Conservation (phyloP, 2,329 filamentous ascomycete species). For the Fusarium mexicanum region DNA sequence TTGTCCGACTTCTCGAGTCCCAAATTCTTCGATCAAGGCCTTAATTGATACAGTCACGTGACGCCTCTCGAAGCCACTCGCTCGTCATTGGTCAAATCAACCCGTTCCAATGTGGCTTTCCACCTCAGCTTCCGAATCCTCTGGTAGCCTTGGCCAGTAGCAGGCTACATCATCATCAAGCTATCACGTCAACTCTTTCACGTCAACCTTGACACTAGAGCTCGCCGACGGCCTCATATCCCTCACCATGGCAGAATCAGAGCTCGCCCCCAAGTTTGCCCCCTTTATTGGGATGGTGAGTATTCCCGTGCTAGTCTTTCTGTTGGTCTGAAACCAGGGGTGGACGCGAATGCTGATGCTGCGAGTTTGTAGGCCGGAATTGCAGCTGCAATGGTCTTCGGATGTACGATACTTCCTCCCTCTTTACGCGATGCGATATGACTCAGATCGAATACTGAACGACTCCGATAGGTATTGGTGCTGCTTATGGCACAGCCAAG, state of each 20-base stretch:
- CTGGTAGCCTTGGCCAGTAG: slow-evolving; percentile 37
- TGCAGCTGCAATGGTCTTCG: slow-evolving; percentile 83
- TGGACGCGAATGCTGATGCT: slow-evolving; percentile 40
- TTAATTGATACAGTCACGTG: slow-evolving; percentile 24
- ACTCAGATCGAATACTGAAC: slow-evolving; percentile 40
- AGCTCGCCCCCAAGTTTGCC: slow-evolving; percentile 80
- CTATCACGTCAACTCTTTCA: slow-evolving; percentile 37
- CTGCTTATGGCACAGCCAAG: slow-evolving; percentile 88
- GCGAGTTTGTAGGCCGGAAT: slow-evolving; percentile 71
- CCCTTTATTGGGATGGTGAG: slow-evolving; percentile 89
- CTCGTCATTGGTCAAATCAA: slow-evolving; percentile 29
- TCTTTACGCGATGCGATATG: slow-evolving; percentile 15
- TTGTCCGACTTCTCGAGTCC: neutral
- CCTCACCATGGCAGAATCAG: slow-evolving; percentile 61
- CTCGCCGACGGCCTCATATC: slow-evolving; percentile 32
- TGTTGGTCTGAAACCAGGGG: neutral
- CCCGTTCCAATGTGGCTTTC: slow-evolving; percentile 24
- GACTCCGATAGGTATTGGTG: slow-evolving; percentile 66
- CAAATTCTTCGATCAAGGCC: neutral
- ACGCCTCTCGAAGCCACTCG: neutral
- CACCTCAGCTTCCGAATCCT: slow-evolving; percentile 37
- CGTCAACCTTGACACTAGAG: slow-evolving; percentile 29
- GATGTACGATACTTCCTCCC: slow-evolving; percentile 66
- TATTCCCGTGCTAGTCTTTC: slow-evolving; percentile 28
- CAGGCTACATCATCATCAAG: slow-evolving; percentile 45